phyloP scores from a whole-genome alignment of 1,139 yeast genomes.

The Yamadazyma buinensis region DNA sequence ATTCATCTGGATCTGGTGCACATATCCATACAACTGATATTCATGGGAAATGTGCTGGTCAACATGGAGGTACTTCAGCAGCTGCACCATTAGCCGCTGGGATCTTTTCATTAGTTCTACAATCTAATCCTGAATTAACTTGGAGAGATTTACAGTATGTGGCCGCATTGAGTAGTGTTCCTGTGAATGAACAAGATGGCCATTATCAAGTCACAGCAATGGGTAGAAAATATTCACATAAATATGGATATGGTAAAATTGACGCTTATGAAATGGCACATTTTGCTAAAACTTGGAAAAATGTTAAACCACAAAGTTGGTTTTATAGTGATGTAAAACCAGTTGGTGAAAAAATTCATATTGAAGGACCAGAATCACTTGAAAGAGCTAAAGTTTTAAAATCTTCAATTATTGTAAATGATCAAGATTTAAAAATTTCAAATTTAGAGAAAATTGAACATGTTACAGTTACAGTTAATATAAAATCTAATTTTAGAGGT shows the following conservation, averaged over 20 bases:
- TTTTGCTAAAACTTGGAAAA: conserved; percentile 71
- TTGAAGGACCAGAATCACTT: conserved; percentile 14
- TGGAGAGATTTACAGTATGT: conserved; percentile 97
- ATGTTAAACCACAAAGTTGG: conserved; percentile 92
- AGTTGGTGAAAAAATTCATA: conserved; percentile 26
- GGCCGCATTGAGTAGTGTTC: conserved; percentile 69
- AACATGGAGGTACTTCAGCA: conserved; percentile 97
- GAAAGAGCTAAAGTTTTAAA: conserved; percentile 27
- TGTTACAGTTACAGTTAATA: conserved; percentile 74
- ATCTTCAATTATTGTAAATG: conserved; percentile 45
- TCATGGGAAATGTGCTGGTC: conserved; percentile 61
- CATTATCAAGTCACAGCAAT: conserved; percentile 62
- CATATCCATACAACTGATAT: conserved; percentile 91
- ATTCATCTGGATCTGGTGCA: conserved; percentile 87
- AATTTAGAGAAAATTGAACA: conserved; percentile 81
- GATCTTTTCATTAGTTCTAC: conserved; percentile 73
- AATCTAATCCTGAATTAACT: conserved; percentile 79
- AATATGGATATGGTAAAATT: conserved; percentile 88
- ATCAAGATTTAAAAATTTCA: conserved; percentile 46
- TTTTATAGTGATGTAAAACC: conserved; percentile 44
- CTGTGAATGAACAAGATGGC: conserved; percentile 63
- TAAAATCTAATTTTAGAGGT: conserved; percentile 67
- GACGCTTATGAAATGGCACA: conserved; percentile 79
- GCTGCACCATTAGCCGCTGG: conserved; percentile 99
- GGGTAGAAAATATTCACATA: conserved; percentile 73